phyloP scores from a whole-genome alignment of 83 land plant species.

The Picea mariana region DNA sequence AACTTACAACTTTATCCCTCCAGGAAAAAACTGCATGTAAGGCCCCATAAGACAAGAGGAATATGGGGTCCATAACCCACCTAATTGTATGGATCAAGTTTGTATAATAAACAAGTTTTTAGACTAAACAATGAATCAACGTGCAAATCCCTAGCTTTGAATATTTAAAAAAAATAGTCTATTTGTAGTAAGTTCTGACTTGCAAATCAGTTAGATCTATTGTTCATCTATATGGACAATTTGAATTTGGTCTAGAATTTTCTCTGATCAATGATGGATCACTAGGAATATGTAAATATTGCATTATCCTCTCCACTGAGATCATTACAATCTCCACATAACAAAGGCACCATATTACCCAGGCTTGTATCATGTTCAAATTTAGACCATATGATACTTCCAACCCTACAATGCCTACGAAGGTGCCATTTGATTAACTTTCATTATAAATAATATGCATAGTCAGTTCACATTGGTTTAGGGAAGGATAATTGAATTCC shows the following conservation, averaged over 20 bases:
- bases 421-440: neutral
- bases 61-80: conserved; percentile 44
- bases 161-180: too few species aligned
- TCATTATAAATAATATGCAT: too few species aligned
- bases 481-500: neutral
- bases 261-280: conserved; percentile 69
- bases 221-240: too few species aligned
- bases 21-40: conserved; percentile 38
- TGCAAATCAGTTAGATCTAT: too few species aligned
- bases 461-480: too few species aligned
- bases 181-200: too few species aligned
- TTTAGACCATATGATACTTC: conserved; percentile 78
- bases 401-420: conserved; percentile 74
- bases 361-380: conserved; percentile 29
- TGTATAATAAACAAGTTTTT: too few species aligned
- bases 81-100: conserved; percentile 25
- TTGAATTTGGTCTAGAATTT: conserved; percentile 20
- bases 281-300: conserved; percentile 65
- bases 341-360: too few species aligned
- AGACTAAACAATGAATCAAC: too few species aligned
- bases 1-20: conserved; percentile 68
- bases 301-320: conserved; percentile 82
- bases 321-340: conserved; percentile 63
- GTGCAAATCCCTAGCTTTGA: too few species aligned
- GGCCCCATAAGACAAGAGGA: conserved; percentile 54